A percentile compares a stretch with the other conserved stretches of the same genome.
phyloP scores from a whole-genome alignment of 139 green algal species.

The Chlamydomonas sphaeroides region DNA sequence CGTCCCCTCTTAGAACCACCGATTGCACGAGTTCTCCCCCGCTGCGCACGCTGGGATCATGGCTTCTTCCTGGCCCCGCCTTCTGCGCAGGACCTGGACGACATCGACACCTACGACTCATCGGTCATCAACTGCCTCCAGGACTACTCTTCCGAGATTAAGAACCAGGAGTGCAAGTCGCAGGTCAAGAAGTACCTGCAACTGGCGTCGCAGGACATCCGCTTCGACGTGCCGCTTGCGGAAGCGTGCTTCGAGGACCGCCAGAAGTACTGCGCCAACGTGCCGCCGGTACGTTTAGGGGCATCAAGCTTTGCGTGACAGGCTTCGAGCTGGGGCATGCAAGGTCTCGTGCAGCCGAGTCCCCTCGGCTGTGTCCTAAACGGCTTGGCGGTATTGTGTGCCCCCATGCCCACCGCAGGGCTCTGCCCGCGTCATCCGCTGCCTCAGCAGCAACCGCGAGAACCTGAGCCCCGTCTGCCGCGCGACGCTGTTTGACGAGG shows the following conservation, averaged over 20 bases:
- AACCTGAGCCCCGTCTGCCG: slow-evolving; percentile 71
- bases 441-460: slow-evolving; percentile 75
- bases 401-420: too few relatives aligned
- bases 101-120: slow-evolving; percentile 57
- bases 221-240: slow-evolving; percentile 82
- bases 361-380: too few relatives aligned
- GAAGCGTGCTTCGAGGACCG: slow-evolving; percentile 77
- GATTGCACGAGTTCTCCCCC: too few relatives aligned
- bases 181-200: slow-evolving; percentile 69
- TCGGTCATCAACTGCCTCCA: slow-evolving; percentile 69
- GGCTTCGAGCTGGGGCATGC: too few relatives aligned
- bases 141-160: slow-evolving; percentile 57
- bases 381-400: too few relatives aligned
- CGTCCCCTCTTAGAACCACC: too few relatives aligned
- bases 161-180: slow-evolving; percentile 52
- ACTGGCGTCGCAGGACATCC: slow-evolving; percentile 83
- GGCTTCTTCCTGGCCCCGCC: too few relatives aligned
- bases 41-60: too few relatives aligned
- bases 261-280: slow-evolving; percentile 61
- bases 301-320: too few relatives aligned
- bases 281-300: slow-evolving; percentile 60
- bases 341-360: too few relatives aligned
- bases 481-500: slow-evolving; percentile 72
- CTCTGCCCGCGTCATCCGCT: slow-evolving; percentile 83
- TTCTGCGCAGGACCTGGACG: slow-evolving; percentile 52